Base-by-base conservation (phyloP, 2,329 filamentous ascomycete species). In the Aspergillus awamori region DNA sequence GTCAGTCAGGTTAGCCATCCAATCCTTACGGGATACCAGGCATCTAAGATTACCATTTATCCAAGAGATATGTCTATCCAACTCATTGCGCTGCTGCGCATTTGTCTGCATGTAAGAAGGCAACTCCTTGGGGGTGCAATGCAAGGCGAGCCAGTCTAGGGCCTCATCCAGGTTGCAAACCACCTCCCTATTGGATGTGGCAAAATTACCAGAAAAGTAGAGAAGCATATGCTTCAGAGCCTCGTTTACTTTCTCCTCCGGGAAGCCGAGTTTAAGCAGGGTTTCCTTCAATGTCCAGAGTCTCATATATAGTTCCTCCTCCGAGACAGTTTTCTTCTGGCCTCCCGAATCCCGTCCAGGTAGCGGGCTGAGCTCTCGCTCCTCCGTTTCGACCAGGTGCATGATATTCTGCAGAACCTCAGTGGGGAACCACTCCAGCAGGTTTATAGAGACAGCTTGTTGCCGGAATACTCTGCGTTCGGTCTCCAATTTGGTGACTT, bases 151-250 rank as follows among this genome's bases (percentile, higher is more conserved):
- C 92, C 93, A 97, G 69, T 97, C 92, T 20, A 99, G 76, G 26
- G 91, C 88, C 76, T 97, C 93, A 63, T 96, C 89, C 38, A 98
- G 79, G 8, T 93, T 93, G 91, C 92, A 96, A 13, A 93, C 84
- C 47, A 83, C 83, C 65, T 92, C 90, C 67, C 87, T 89, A 62
- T 76, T 81, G 20, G 80, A 78, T 10, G 62, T 71, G 22, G 80
- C 70, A 2, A 82, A 79, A 58, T 89, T 83, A 63, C 87, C 87
- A 30, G 87, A 83, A 28, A 87, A 87, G 65, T 90, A 88, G 45
- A 88, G 83, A 58, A 93, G 76, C 48, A 92, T 82, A 70, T 89
- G 82, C 66, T 85, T 83, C 62, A 96, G 74, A 8, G 85, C 87
- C 48, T 87, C 81, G 48, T 86, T 82, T 41, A 93, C 83, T 64